Percentiles rank a stretch among this genome's conserved stretches.
phyloP scores from a whole-genome alignment of 768 basidiomycete species.

The Pulveroboletus sp. region DNA sequence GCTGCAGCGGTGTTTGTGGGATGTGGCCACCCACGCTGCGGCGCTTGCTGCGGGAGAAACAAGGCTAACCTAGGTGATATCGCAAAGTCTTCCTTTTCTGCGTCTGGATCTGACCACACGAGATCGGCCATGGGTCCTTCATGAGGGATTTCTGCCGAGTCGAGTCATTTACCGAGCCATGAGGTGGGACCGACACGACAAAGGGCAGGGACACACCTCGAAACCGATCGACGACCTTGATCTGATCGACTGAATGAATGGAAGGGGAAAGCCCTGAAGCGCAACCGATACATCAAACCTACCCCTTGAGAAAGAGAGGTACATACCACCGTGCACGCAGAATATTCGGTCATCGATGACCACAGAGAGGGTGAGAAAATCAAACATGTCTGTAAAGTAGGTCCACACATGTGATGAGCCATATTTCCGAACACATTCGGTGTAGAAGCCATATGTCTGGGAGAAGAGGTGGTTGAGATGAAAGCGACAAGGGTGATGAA shows the following conservation, averaged over 20 bases:
- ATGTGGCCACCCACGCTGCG: slow-evolving; percentile 7
- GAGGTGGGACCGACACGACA: slow-evolving; percentile 22
- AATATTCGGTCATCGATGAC: slow-evolving; percentile 99
- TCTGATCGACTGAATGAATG: slow-evolving; percentile 98
- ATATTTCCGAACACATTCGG: slow-evolving; percentile 97
- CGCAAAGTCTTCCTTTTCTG: slow-evolving; percentile 99
- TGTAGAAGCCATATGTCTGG: slow-evolving; percentile 98
- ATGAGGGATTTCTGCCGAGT: slow-evolving; percentile 85
- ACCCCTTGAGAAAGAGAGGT: background rate
- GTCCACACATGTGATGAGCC: slow-evolving; percentile 96
- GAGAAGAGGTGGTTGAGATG: slow-evolving; percentile 16
- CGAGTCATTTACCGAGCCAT: slow-evolving; percentile 13
- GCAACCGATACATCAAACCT: slow-evolving; percentile 3
- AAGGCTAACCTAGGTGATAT: slow-evolving; percentile 87
- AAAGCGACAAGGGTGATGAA: background rate
- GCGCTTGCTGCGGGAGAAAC: slow-evolving; percentile 9
- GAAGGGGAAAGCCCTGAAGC: slow-evolving; percentile 87
- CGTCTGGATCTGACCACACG: slow-evolving; percentile 99
- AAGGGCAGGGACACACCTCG: slow-evolving; percentile 56
- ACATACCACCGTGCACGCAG: slow-evolving; percentile 93
- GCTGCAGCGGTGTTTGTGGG: slow-evolving; percentile 7
- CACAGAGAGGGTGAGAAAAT: slow-evolving; percentile 94
- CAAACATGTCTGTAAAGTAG: slow-evolving; percentile 99
- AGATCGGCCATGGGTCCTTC: slow-evolving; percentile 99
- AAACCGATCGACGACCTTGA: slow-evolving; percentile 98